Evolutionary conservation across 257 asterid species (phyloP).

Genomic region (Handroanthus guayacan): DNA sequence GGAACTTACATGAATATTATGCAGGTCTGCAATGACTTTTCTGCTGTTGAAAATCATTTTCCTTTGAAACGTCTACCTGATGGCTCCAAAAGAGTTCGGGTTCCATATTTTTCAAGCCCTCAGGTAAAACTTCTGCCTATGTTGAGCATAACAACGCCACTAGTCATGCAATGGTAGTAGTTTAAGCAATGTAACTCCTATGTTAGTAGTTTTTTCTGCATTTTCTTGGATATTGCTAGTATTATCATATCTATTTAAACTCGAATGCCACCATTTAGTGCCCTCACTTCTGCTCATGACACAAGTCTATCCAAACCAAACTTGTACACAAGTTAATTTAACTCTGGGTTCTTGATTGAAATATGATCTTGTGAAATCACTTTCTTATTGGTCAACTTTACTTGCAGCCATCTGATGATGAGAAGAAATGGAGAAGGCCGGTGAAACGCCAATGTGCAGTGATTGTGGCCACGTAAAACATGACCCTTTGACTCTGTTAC

Average conservation of each 20-base stretch:
- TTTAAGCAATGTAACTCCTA: neutral
- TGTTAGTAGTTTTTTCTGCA: neutral
- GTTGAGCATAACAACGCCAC: neutral
- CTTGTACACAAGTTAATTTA: too few species aligned
- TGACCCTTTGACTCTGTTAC: neutral
- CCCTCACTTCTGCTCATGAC: neutral
- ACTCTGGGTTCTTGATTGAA: neutral
- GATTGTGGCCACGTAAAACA: conserved; percentile 41
- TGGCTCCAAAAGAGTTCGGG: conserved; percentile 89
- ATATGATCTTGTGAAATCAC: neutral
- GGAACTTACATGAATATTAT: neutral
- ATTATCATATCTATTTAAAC: neutral
- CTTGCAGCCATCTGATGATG: conserved; percentile 59
- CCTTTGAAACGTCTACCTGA: conserved; percentile 85
- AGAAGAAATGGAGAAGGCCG: conserved; percentile 53
- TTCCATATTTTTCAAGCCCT: conserved; percentile 62
- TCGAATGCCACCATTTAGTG: neutral
- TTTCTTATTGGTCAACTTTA: neutral
- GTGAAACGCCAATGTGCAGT: conserved; percentile 63
- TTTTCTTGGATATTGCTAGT: neutral
- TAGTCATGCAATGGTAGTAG: neutral
- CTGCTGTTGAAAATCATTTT: conserved; percentile 45
- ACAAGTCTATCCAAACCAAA: neutral
- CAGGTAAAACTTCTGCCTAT: conserved; percentile 54
- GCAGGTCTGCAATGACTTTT: conserved; percentile 59